Evolutionary conservation across 164 flowering plant species (phyloP).

Genomic region (Buxus sempervirens): DNA sequence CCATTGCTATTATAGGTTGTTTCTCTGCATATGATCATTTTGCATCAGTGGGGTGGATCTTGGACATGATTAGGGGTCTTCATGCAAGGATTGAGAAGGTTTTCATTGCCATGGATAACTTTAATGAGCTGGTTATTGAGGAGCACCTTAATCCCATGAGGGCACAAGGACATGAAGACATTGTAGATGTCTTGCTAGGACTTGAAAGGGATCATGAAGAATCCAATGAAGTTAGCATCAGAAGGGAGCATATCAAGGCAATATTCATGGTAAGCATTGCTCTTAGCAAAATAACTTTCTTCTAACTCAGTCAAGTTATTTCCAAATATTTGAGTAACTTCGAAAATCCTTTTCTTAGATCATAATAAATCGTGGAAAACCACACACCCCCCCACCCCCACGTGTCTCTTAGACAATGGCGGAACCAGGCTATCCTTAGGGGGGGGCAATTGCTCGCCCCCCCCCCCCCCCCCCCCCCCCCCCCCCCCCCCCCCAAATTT

Average conservation of each 20-base stretch:
- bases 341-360: too few species aligned
- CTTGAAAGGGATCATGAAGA: background rate
- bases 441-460: too few species aligned
- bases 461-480: too few species aligned
- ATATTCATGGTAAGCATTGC: background rate
- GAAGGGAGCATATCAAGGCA: background rate
- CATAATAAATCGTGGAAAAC: too few species aligned
- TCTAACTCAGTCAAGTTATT: too few species aligned
- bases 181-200: background rate
- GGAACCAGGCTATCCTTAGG: too few species aligned
- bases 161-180: background rate
- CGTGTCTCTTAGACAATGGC: too few species aligned
- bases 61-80: background rate
- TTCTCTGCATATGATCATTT: background rate
- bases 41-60: background rate
- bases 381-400: too few species aligned
- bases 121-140: background rate
- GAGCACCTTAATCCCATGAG: background rate
- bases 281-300: too few species aligned
- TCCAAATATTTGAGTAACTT: too few species aligned
- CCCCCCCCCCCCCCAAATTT: too few species aligned
- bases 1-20: background rate
- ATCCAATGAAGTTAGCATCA: background rate
- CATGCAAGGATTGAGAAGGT: background rate
- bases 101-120: background rate